Evolutionary conservation across 2,329 filamentous ascomycete genomes (phyloP).

Genomic region (Botryotinia calthae): DNA sequence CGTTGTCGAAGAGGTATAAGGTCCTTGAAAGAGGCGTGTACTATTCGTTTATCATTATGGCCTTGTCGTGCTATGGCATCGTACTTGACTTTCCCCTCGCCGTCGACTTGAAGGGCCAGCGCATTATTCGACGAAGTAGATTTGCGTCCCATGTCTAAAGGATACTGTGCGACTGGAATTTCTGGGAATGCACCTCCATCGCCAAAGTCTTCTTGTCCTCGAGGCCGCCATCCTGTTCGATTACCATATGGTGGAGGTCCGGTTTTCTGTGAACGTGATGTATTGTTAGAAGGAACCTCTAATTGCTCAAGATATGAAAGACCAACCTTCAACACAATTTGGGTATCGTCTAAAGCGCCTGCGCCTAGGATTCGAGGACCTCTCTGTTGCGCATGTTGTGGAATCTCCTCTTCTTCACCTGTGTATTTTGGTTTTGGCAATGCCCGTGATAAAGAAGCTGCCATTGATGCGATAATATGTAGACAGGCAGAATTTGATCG

Average conservation of each 20-base stretch:
- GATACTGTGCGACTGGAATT: constrained; percentile 90
- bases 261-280: constrained; percentile 54
- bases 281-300: constrained; percentile 26
- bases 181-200: constrained; percentile 97
- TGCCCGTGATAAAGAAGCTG: constrained; percentile 70
- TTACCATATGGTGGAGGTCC: constrained; percentile 88
- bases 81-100: constrained; percentile 91
- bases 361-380: constrained; percentile 80
- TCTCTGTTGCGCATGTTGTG: constrained; percentile 67
- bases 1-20: constrained; percentile 90
- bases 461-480: constrained; percentile 61
- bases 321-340: constrained; percentile 73
- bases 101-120: constrained; percentile 86
- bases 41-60: constrained; percentile 76
- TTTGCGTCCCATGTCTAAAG: constrained; percentile 90
- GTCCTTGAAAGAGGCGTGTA: constrained; percentile 96
- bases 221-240: constrained; percentile 85
- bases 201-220: constrained; percentile 85
- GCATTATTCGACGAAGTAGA: constrained; percentile 71
- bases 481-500: neutral
- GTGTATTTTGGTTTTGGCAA: constrained; percentile 90
- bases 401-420: constrained; percentile 81
- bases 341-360: constrained; percentile 77
- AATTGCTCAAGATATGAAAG: neutral
- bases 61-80: constrained; percentile 90